phyloP scores from a whole-genome alignment of 2,329 filamentous ascomycete species.

The Chaetoscypha palmicola region DNA sequence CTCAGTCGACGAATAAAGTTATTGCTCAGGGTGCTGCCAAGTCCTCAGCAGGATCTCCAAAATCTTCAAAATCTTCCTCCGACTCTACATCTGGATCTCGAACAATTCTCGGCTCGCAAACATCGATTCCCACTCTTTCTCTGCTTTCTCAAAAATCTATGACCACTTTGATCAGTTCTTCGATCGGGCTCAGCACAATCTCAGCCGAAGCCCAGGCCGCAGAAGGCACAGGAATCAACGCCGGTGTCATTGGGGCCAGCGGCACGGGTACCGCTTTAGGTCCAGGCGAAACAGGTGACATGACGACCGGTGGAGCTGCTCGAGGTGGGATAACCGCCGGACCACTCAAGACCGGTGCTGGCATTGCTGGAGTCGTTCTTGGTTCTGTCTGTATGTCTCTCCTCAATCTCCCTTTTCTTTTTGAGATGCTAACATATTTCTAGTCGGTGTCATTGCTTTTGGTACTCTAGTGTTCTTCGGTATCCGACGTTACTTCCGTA shows the following conservation, averaged over 20 bases:
- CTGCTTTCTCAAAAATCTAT: background rate
- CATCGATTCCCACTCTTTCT: background rate
- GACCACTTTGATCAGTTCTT: background rate
- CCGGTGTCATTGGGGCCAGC: conserved; percentile 2
- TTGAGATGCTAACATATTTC: background rate
- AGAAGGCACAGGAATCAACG: conserved; percentile 3
- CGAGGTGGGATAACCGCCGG: background rate
- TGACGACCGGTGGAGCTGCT: background rate
- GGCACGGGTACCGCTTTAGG: background rate
- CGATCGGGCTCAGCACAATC: too few relatives aligned
- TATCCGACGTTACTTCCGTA: conserved; percentile 14
- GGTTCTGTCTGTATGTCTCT: conserved; percentile 10
- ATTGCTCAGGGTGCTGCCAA: too few relatives aligned
- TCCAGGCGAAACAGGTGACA: conserved; percentile 1
- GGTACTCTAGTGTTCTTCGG: conserved; percentile 14
- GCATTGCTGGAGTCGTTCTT: conserved; percentile 6
- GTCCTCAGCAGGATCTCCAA: background rate
- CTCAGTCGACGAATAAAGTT: too few relatives aligned
- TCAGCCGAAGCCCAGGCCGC: background rate
- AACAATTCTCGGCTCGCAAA: background rate
- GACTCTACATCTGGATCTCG: background rate
- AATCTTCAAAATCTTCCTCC: too few relatives aligned
- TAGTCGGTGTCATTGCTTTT: conserved; percentile 12
- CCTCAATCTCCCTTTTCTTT: too few relatives aligned
- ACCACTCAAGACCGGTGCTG: conserved; percentile 1